phyloP scores from a whole-genome alignment of 345 rosid species.

The Rhodamnia rubescens region DNA sequence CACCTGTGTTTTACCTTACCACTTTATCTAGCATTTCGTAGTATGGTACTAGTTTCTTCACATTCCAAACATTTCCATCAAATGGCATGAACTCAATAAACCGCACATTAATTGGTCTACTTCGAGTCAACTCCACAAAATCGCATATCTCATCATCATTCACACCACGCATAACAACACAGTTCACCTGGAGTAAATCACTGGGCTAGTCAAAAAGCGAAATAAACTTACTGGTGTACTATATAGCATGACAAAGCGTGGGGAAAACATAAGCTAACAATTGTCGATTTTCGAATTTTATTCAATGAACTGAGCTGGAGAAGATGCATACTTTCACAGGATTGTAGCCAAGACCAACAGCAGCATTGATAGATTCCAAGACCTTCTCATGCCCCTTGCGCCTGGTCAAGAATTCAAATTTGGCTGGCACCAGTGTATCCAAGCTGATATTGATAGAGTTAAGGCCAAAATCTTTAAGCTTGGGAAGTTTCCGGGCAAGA shows the following conservation, averaged over 20 bases:
- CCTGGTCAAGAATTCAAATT: constrained; percentile 84
- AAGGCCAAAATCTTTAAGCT: constrained; percentile 67
- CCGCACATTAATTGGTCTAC: constrained; percentile 77
- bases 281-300: neutral
- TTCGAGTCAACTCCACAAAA: constrained; percentile 74
- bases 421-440: constrained; percentile 77
- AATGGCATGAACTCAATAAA: constrained; percentile 99
- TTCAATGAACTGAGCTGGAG: neutral
- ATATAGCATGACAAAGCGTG: neutral
- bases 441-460: constrained; percentile 67
- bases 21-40: constrained; percentile 78
- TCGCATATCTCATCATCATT: constrained; percentile 94
- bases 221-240: neutral
- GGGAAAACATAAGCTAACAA: neutral
- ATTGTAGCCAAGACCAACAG: constrained; percentile 66
- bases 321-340: constrained; percentile 60
- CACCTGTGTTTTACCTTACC: constrained; percentile 65
- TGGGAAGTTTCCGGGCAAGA: constrained; percentile 75
- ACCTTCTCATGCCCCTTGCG: constrained; percentile 80
- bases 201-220: neutral
- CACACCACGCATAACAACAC: constrained; percentile 91
- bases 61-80: constrained; percentile 96
- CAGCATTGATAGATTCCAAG: constrained; percentile 69
- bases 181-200: constrained; percentile 48
- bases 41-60: constrained; percentile 74